Conservation (phyloP, 2,329 filamentous ascomycete species). For the Exophiala sp. region DNA sequence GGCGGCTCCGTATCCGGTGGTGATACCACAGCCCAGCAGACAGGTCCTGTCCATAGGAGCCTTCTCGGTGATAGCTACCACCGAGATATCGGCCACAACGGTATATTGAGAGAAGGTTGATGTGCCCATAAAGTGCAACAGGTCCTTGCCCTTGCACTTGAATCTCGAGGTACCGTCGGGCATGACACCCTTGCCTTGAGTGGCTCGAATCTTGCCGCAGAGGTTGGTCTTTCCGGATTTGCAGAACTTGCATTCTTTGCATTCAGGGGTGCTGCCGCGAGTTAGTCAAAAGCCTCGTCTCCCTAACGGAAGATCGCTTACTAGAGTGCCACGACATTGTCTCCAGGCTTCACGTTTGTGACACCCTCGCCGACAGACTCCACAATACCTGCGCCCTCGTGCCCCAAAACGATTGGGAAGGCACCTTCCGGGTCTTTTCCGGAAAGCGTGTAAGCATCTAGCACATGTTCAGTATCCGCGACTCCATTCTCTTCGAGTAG, state of each 20-base stretch:
- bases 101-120: conserved; percentile 99
- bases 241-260: conserved; percentile 98
- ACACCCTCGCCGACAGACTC: conserved; percentile 94
- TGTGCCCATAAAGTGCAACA: conserved; percentile 98
- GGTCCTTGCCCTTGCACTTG: conserved; percentile 88
- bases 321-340: conserved; percentile 88
- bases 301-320: conserved; percentile 42
- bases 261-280: conserved; percentile 83
- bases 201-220: conserved; percentile 96
- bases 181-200: conserved; percentile 94
- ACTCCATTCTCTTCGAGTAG: conserved; percentile 7
- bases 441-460: conserved; percentile 89
- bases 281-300: background rate
- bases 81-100: conserved; percentile 96
- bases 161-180: conserved; percentile 94
- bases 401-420: conserved; percentile 83
- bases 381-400: conserved; percentile 87
- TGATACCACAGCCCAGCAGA: conserved; percentile 95
- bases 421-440: conserved; percentile 97
- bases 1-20: conserved; percentile 94
- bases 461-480: conserved; percentile 14
- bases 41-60: conserved; percentile 96
- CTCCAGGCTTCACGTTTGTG: conserved; percentile 87
- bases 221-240: conserved; percentile 99
- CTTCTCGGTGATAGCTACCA: conserved; percentile 84